Evolutionary conservation across 176 grass and related monocot genomes (phyloP), one percentile per base, ranked within the genome.

Genomic region (Hyparrhenia diplandra): DNA sequence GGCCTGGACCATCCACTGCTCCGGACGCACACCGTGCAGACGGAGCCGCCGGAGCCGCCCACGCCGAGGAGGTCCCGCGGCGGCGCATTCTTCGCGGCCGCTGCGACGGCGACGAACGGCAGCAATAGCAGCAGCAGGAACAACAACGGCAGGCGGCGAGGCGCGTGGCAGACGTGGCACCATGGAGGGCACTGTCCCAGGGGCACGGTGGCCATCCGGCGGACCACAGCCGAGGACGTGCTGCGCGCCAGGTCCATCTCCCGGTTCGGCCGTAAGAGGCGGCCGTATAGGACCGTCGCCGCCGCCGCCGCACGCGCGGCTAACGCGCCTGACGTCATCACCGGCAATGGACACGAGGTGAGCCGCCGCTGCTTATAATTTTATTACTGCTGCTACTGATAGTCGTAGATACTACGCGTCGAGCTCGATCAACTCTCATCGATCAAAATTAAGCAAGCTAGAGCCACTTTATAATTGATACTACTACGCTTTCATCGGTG

Each of bases 281-380:
- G 63, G 49, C 34, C n/a, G n/a, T n/a, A 8, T 11, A 5, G 58
- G 58, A 2, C 34, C 23, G 1, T 12, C 37, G 49, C 42, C 55
- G n/a, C n/a, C n/a, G n/a, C n/a, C n/a, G 63, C 70, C 9, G 37
- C 84, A 28, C 77, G 88, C 71, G 78, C 69, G 46, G 75, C 74
- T 61, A 66, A 90, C 24, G 83, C 88, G 23, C 95, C 95, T 0
- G 95, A 98, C 88, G 86, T 94, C 46, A 57, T 92, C 79, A 87
- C 92, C 81, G 95, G 92, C 83, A 98, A 94, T 79, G 95, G 95
- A 29, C 95, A 98, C 73, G 92, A 98, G 95, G 95, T 94, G 51
- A 27, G 23, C 13, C 51, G n/a, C 1, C n/a, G n/a, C n/a, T n/a
- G n/a, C n/a, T n/a, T n/a, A n/a, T 10, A 1, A 39, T 14, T 46